Evolutionary conservation across 2,329 filamentous ascomycete genomes (phyloP), one percentile per base, ranked within the genome.

Genomic region (Zopfia rhizophila): DNA sequence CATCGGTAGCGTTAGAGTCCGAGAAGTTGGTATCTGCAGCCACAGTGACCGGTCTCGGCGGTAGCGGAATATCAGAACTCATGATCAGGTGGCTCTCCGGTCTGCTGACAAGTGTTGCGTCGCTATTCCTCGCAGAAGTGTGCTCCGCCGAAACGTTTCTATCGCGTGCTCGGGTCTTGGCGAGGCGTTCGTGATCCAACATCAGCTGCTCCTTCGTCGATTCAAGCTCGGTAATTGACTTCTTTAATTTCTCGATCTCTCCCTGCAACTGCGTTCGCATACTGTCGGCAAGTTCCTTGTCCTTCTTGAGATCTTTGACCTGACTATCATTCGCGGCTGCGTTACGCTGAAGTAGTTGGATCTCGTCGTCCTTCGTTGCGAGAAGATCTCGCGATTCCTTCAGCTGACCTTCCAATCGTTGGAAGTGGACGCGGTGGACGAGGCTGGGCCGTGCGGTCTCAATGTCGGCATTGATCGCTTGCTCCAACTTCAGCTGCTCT

Each of bases 391-490:
- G 58, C 14, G 51, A 50, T 27, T 69, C 66, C 18, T 59, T 61
- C 3, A 69, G 42, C 16, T 69, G 58, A 3, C 58, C 58, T 42
- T 69, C 66, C 63, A 69, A 58, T 7, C 64, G 54, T 38, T 67
- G 65, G 22, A 67, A 68, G 19, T 69, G 67, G 18, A 61, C 66
- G 19, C 57, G 60, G 36, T 70, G 66, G 4, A 69, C 63, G 1
- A 68, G 32, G 31, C 61, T 68, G 2, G 65, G 65, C n/a, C 64
- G 57, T 5, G 63, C 66, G 8, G 50, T 55, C 23, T 65, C 61
- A 55, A 63, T 58, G 16, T 69, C 66, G 21, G 59, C 48, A 21
- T 59, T 63, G 38, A 64, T 61, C 0, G 60, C 48, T 22, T 64
- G 56, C 38, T 68, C 65, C 4, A 63, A 37, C 16, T 45, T 51